Evolutionary conservation across 2,329 filamentous ascomycete species (phyloP).

Genomic region (Byssothecium circinans): DNA sequence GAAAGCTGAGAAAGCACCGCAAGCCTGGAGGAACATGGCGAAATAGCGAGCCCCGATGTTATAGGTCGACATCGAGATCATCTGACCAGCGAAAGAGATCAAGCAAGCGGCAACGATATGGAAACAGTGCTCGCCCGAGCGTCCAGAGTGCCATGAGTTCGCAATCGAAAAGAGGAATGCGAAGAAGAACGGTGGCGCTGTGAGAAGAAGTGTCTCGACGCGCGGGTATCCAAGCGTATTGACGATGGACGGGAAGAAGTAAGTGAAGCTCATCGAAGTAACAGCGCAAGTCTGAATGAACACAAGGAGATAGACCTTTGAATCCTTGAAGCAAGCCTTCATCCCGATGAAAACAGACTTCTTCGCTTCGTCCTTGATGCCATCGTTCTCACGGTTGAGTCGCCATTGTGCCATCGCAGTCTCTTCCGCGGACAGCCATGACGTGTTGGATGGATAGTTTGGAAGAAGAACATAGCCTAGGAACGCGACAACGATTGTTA

Average conservation of each 20-base stretch:
- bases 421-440: conserved; percentile 43
- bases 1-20: conserved; percentile 27
- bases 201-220: conserved; percentile 59
- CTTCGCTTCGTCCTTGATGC: conserved; percentile 17
- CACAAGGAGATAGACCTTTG: conserved; percentile 57
- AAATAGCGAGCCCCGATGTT: conserved; percentile 59
- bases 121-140: conserved; percentile 57
- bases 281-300: conserved; percentile 57
- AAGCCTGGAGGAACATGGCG: conserved; percentile 58
- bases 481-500: conserved; percentile 20
- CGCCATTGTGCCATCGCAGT: conserved; percentile 22
- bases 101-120: conserved; percentile 32
- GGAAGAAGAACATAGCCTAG: conserved; percentile 50
- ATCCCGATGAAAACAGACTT: conserved; percentile 43
- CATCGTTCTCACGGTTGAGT: conserved; percentile 22
- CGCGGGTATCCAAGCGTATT: conserved; percentile 59
- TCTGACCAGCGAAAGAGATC: conserved; percentile 18
- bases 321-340: conserved; percentile 53
- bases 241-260: conserved; percentile 66
- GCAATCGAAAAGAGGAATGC: conserved; percentile 60
- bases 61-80: conserved; percentile 52
- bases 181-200: conserved; percentile 59
- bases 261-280: conserved; percentile 55
- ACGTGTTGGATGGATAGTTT: conserved; percentile 53
- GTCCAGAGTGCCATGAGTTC: conserved; percentile 59